Base-by-base conservation (phyloP, 1,284 basidiomycete species). In the Pseudozyma sp. region DNA sequence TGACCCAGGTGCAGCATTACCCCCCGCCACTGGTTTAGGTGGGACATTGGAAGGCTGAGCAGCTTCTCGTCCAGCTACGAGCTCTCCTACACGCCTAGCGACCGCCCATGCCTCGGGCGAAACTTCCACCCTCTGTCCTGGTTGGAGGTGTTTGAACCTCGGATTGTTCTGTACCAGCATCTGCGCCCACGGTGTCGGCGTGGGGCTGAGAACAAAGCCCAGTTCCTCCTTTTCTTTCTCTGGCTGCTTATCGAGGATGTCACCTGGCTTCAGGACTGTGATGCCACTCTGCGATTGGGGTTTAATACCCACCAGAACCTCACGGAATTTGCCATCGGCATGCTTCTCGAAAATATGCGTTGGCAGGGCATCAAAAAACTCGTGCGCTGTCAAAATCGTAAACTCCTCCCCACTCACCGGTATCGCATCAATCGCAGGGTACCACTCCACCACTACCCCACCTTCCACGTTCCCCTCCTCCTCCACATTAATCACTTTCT, bases 281-380 rank as follows among this genome's bases (percentile, higher is more conserved):
- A 81, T 65, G 16, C 54, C 31, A 31, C 25, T 6, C 25, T 31
- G 25, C 11, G 64, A 59, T 38, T 69, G 65, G 25, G 71, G 59
- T 31, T 80, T 74, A 53, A 87, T 75, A 53, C 91, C 91, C 14
- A 98, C 90, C 69, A 94, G 87, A 1, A 98, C 89, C 85, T 98
- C 96, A 59, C 92, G 89, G 90, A 94, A 97, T 43, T 59, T 74
- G 1, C 93, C 94, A 42, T 91, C 88, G 6, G 51, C 18, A 7
- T 78, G 77, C 62, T 82, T 81, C 87, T 97, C 91, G 50, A 99
- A 88, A 36, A 96, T 87, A 85, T 97, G 93, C 52, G 97, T 91
- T 0, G 96, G 96, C 52, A 99, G 88, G 0, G 96, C 96, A 82
- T 99, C 97, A 74, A 99, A 98, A 86, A 99, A 97, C 83, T 99